Evolutionary conservation across 2,329 filamentous ascomycete genomes (phyloP), one percentile per base, ranked within the genome.

Genomic region (Sordariomycetes sp.): DNA sequence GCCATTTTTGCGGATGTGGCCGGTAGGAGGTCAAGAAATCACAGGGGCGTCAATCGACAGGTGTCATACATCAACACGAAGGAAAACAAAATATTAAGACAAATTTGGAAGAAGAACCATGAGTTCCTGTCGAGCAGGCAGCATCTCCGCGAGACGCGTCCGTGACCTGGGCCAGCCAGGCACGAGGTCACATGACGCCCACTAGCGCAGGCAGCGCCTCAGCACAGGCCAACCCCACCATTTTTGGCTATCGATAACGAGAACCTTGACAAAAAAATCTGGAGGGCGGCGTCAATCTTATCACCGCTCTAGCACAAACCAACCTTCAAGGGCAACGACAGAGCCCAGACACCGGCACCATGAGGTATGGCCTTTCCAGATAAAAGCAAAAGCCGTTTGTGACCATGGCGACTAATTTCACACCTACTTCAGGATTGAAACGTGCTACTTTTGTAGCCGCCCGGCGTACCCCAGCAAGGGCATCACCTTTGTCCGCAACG

Each of bases 1-100:
- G 91, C 88, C 93, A 97, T 97, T 58, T 60, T 77, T 64, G 61
- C 40, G 5, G 20, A 6, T 50, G 4, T 50, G n/a, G 20, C 22
- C n/a, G 22, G 8, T 3, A 11, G 20, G n/a, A 50, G 3, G 3
- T 22, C 11, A 22, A 24, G 46, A 50, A 24, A 50, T 11, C 22
- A 4, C 22, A 50, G 11, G 22, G 20, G 12, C 34, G 14, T 54
- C 25, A 43, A n/a, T 35, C 51, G n/a, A 50, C 22, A 24, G 20
- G 22, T 10, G 6, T 14, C 7, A 20, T 50, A 20, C 20, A 11
- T 12, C 8, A 35, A 37, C 24, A 57, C 54, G 40, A 52, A 56
- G 20, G 8, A 59, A 18, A 40, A 54, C 55, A 28, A 2, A 35
- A n/a, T 34, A 35, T 20, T 35, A 51, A 25, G n/a, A 24, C 34